Percentiles rank a stretch among this genome's conserved stretches.
These are phyloP conservation scores for Zoysia matrella DNA, from an alignment of 202 grass and related monocot species.

Conservation along the genomic window DNA sequence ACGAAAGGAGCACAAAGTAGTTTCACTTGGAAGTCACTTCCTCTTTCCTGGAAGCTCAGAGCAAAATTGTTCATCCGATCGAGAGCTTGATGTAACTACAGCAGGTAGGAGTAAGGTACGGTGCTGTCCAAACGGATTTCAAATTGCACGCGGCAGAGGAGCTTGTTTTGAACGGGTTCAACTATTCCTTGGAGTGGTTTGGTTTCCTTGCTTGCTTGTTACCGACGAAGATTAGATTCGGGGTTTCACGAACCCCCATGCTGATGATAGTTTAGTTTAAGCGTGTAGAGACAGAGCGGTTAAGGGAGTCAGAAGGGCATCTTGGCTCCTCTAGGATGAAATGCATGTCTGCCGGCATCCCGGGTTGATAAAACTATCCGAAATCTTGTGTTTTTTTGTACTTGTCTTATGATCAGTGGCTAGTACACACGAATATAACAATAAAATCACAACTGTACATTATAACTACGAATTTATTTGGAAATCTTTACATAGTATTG, in stretches of 20 bases:
- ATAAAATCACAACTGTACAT: no score
- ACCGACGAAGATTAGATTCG: constrained; percentile 48
- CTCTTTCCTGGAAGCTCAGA: not conserved
- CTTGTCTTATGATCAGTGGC: no score
- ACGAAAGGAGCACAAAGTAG: no score
- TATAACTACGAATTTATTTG: no score
- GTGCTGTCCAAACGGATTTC: not conserved
- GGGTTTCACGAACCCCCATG: constrained; percentile 10
- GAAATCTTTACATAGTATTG: no score
- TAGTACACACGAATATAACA: no score
- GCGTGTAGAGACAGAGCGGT: not conserved
- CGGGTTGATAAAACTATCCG: no score
- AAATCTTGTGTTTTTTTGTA: no score
- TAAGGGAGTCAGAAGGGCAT: constrained; percentile 26
- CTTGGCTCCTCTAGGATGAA: no score
- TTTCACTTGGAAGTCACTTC: constrained; percentile 45
- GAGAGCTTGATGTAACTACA: not conserved
- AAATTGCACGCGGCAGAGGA: constrained; percentile 9
- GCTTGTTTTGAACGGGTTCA: constrained; percentile 21
- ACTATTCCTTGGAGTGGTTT: constrained; percentile 21
- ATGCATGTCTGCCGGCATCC: no score
- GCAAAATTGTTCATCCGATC: not conserved
- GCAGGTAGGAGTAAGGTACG: not conserved
- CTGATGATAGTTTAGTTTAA: constrained; percentile 53
- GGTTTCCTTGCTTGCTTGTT: constrained; percentile 37